Evolutionary conservation across 139 green algal species (phyloP).

Genomic region (Micractinium conductrix): DNA sequence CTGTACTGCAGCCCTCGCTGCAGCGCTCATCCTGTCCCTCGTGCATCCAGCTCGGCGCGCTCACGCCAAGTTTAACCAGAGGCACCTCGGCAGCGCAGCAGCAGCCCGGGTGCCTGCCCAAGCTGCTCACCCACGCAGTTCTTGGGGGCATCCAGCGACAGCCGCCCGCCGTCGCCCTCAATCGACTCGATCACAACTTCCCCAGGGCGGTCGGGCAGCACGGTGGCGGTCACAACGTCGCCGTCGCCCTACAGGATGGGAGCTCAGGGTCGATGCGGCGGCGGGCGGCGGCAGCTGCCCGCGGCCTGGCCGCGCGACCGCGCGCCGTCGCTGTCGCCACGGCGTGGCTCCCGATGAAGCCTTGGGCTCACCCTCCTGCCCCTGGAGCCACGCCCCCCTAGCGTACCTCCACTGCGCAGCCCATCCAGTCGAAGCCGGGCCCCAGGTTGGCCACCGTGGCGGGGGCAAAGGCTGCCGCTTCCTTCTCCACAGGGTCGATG

Average conservation of each 20-base stretch:
- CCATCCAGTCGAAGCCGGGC: slow-evolving; percentile 97
- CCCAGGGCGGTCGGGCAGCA: slow-evolving; percentile 70
- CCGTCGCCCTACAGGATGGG: slow-evolving; percentile 74
- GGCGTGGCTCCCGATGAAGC: not conserved
- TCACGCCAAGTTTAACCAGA: not conserved
- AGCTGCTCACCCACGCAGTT: slow-evolving; percentile 89
- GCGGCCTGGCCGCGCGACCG: not conserved
- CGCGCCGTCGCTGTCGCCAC: not conserved
- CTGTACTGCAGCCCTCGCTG: too few relatives aligned
- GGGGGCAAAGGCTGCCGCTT: slow-evolving; percentile 84
- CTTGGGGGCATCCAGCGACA: slow-evolving; percentile 77
- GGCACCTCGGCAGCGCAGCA: not conserved
- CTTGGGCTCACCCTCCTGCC: too few relatives aligned
- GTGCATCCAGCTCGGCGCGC: not conserved
- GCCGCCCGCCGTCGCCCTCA: slow-evolving; percentile 85
- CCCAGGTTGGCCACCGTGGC: slow-evolving; percentile 97
- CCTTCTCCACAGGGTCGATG: slow-evolving; percentile 38
- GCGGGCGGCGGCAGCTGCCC: not conserved
- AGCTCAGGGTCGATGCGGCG: not conserved
- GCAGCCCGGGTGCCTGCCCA: too few relatives aligned
- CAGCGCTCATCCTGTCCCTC: not conserved
- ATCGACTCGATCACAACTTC: slow-evolving; percentile 90
- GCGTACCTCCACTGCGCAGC: slow-evolving; percentile 91
- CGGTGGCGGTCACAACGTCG: slow-evolving; percentile 84
- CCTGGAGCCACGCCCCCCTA: not conserved